Base-by-base conservation (phyloP, 2,329 filamentous ascomycete genomes). In the Botrytis fabae region DNA sequence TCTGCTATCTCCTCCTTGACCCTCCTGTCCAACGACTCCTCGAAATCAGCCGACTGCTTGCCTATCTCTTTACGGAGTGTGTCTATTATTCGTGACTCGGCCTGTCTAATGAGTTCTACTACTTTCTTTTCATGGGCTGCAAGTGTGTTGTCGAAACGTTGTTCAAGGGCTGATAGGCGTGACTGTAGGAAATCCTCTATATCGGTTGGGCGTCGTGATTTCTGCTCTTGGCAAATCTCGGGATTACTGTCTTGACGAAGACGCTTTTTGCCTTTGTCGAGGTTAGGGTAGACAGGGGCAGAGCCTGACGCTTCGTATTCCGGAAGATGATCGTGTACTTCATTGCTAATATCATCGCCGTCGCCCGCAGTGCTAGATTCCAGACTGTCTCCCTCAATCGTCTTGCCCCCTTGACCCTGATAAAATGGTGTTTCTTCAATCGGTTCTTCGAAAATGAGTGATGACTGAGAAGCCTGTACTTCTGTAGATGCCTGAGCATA, bases 351-450 rank as follows among this genome's bases (percentile, higher is more conserved):
- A 46, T 64, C 38, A 64, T 64, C 40, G 62, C 6, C 62, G 40
- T 64, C 40, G n/a, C 14, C 38, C 20, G n/a, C 62, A 22, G 62
- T 64, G 25, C n/a, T 64, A 46, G 62, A 46, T 46, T 64, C 62
- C 62, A 64, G 40, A n/a, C 40, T 64, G 7, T 64, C 40, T 64
- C 62, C 62, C n/a, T 64, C 62, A 46, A 64, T 64, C 46, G 46
- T 64, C 62, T 64, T 64, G 62, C 62, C 62, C 62, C 62, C 62
- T 64, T 64, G 62, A 32, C 62, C 62, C 62, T 64, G 62, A 40
- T 64, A 64, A 40, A 64, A 64, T 64, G 40, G 46, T 35, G 35
- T 7, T 35, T 35, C 35, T 35, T 35, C 4, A 35, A 35, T 35
- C 35, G 35, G 35, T 35, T 35, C 57, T 60, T 60, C 12, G 5